Percentiles rank a stretch among this genome's conserved stretches.
phyloP scores from a whole-genome alignment of 2,329 filamentous ascomycete genomes.

The Fusarium sp. region DNA sequence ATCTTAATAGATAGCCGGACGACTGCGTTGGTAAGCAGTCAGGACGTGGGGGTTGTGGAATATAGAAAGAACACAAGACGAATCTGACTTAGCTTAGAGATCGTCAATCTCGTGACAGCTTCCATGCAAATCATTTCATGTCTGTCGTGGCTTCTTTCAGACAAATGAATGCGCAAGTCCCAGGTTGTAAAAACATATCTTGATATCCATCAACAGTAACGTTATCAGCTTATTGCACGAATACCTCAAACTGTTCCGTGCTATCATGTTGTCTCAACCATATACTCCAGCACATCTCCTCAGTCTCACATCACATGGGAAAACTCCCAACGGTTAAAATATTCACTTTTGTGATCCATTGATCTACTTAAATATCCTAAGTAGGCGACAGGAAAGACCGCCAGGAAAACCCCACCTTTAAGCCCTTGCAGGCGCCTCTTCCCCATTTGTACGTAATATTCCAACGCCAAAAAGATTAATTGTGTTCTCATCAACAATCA shows the following conservation, averaged over 20 bases:
- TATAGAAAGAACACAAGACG: neutral
- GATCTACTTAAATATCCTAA: slow-evolving; percentile 34
- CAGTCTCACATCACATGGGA: slow-evolving; percentile 1
- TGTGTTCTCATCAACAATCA: slow-evolving; percentile 45
- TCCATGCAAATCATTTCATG: neutral
- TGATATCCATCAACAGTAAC: too few relatives aligned
- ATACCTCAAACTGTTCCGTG: neutral
- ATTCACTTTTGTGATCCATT: slow-evolving; percentile 34
- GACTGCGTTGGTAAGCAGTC: neutral
- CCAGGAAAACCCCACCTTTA: slow-evolving; percentile 14
- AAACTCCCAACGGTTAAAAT: neutral
- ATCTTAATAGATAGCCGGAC: neutral
- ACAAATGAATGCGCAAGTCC: neutral
- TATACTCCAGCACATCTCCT: neutral
- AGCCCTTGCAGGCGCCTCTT: slow-evolving; percentile 26
- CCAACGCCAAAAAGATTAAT: slow-evolving; percentile 42
- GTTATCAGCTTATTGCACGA: too few relatives aligned
- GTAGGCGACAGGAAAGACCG: slow-evolving; percentile 11
- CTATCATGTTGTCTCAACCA: neutral
- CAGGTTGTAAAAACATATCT: neutral
- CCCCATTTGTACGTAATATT: slow-evolving; percentile 25
- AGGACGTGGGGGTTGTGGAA: neutral
- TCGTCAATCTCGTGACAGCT: neutral
- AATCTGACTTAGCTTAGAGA: neutral
- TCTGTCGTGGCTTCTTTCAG: neutral